A percentile compares a stretch with the other conserved stretches of the same genome.
These are phyloP conservation scores for Coemansia asiatica DNA, from an alignment of 192 early-diverging fungal species.

Conservation along the genomic window DNA sequence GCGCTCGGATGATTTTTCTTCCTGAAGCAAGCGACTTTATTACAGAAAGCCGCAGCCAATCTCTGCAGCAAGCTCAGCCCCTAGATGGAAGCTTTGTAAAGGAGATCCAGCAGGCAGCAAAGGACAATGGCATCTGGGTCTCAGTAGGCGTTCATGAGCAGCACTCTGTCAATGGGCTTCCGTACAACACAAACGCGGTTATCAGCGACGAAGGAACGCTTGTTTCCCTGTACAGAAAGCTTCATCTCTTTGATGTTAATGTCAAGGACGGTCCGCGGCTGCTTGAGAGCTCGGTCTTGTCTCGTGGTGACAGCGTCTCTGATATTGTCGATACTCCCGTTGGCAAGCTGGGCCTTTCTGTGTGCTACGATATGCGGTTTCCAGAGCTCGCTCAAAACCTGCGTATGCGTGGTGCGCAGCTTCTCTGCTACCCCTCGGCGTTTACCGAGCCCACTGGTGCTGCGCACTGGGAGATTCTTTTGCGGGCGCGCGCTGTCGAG, in stretches of 20 bases:
- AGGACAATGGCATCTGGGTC: slow-evolving; percentile 63
- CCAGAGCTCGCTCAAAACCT: slow-evolving; percentile 65
- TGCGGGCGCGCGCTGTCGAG: slow-evolving; percentile 81
- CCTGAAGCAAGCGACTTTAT: slow-evolving; percentile 87
- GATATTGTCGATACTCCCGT: slow-evolving; percentile 51
- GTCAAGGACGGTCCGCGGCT: slow-evolving; percentile 48
- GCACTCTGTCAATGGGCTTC: slow-evolving; percentile 17
- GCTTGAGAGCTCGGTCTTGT: slow-evolving; percentile 25
- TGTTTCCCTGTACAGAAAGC: slow-evolving; percentile 65
- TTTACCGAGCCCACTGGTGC: slow-evolving; percentile 79
- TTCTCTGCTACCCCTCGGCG: slow-evolving; percentile 78
- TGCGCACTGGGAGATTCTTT: slow-evolving; percentile 82
- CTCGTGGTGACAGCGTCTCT: slow-evolving; percentile 22
- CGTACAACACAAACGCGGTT: slow-evolving; percentile 71
- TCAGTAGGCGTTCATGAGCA: slow-evolving; percentile 80
- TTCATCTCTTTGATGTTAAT: slow-evolving; percentile 79
- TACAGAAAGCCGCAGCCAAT: slow-evolving; percentile 56
- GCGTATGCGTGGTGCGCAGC: slow-evolving; percentile 62
- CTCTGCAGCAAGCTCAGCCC: slow-evolving; percentile 53
- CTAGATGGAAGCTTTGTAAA: slow-evolving; percentile 60
- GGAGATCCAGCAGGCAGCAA: slow-evolving; percentile 62
- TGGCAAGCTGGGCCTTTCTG: slow-evolving; percentile 61
- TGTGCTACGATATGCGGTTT: slow-evolving; percentile 86
- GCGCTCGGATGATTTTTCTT: slow-evolving; percentile 74
- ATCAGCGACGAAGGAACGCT: slow-evolving; percentile 62